A percentile compares a stretch with the other conserved stretches of the same genome.
These are phyloP conservation scores for Metarhizium album DNA, from an alignment of 2,329 filamentous ascomycete species.

Conservation along the genomic window DNA sequence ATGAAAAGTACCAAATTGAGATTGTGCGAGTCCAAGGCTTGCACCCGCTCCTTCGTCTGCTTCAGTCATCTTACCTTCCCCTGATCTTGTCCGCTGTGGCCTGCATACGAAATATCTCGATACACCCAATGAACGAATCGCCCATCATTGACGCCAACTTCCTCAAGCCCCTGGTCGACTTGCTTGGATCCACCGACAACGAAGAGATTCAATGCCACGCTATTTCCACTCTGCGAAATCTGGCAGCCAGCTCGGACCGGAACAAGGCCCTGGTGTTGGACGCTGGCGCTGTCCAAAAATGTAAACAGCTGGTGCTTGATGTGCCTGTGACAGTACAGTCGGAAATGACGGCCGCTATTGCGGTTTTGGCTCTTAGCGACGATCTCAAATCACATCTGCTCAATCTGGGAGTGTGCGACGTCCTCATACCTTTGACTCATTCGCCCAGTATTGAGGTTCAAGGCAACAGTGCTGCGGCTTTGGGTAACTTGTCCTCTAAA, in stretches of 20 bases:
- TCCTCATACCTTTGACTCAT: conserved; percentile 88
- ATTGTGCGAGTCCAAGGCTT: conserved; percentile 87
- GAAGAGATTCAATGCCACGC: conserved; percentile 99
- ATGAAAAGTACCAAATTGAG: conserved; percentile 97
- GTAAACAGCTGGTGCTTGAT: conserved; percentile 89
- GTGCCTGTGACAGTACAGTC: conserved; percentile 93
- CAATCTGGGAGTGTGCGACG: conserved; percentile 88
- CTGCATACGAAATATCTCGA: conserved; percentile 97
- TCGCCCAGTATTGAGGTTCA: conserved; percentile 96
- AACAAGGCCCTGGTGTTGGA: conserved; percentile 98
- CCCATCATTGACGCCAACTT: conserved; percentile 98
- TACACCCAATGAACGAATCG: conserved; percentile 94
- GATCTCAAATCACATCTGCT: conserved; percentile 88
- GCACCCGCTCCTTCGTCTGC: conserved; percentile 71
- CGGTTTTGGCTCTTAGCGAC: conserved; percentile 87
- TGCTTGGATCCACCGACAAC: conserved; percentile 90
- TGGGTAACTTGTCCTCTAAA: conserved; percentile 95
- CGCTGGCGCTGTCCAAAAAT: conserved; percentile 94
- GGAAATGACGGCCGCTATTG: conserved; percentile 99
- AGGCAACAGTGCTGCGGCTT: conserved; percentile 90
- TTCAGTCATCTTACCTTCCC: conserved; percentile 91
- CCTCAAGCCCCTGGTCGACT: conserved; percentile 81
- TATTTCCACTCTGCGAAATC: conserved; percentile 89
- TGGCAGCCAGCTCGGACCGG: conserved; percentile 90
- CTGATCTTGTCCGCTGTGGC: conserved; percentile 94